phyloP scores from a whole-genome alignment of 2,329 filamentous ascomycete genomes.

The Xylariaceae sp. region DNA sequence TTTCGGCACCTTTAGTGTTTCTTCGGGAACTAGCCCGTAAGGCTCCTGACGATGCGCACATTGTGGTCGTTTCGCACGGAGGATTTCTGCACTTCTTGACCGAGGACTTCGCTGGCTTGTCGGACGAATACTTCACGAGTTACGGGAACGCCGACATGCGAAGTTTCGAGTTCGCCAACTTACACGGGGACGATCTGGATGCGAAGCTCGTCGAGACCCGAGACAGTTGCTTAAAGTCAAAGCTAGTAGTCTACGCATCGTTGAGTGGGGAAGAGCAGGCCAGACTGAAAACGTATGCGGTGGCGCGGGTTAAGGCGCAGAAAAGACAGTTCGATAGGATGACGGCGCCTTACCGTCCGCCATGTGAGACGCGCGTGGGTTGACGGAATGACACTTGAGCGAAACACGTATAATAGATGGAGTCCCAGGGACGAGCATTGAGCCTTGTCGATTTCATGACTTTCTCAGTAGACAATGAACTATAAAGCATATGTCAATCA shows the following conservation, averaged over 20 bases:
- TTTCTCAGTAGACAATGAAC: neutral
- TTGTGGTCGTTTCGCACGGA: slow-evolving; percentile 76
- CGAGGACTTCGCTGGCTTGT: slow-evolving; percentile 68
- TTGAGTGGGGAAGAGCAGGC: slow-evolving; percentile 7
- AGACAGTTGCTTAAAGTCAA: slow-evolving; percentile 1
- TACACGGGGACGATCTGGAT: slow-evolving; percentile 42
- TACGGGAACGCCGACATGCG: slow-evolving; percentile 71
- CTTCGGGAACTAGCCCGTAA: slow-evolving; percentile 45
- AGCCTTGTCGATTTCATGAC: too few relatives aligned
- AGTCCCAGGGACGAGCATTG: too few relatives aligned
- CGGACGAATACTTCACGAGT: slow-evolving; percentile 48
- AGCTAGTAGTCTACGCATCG: neutral
- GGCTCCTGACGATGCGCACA: slow-evolving; percentile 51
- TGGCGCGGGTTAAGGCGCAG: slow-evolving; percentile 8
- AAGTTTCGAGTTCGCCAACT: slow-evolving; percentile 61
- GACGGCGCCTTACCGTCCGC: neutral
- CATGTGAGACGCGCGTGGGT: too few relatives aligned
- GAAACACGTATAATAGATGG: too few relatives aligned
- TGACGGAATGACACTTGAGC: too few relatives aligned
- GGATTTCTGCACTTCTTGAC: slow-evolving; percentile 81
- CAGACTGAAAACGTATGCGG: slow-evolving; percentile 2
- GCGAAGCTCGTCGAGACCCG: slow-evolving; percentile 36
- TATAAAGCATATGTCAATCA: neutral
- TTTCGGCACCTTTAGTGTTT: slow-evolving; percentile 32
- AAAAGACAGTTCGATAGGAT: slow-evolving; percentile 5